Evolutionary conservation across 176 grass and related monocot genomes (phyloP).

Genomic region (Coix lacrymajobi): DNA sequence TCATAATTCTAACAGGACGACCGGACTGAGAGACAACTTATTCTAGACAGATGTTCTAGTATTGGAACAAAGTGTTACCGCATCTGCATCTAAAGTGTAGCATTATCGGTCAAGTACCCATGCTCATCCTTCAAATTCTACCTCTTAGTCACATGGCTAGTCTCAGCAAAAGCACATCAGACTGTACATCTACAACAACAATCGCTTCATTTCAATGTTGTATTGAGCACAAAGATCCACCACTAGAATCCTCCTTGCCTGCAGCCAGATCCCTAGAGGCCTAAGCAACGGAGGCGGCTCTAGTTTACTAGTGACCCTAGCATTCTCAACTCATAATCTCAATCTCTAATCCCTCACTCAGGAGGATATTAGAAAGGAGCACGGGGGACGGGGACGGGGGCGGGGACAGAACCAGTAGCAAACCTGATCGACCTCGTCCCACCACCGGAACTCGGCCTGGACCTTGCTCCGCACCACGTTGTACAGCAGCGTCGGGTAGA

Average conservation of each 20-base stretch:
- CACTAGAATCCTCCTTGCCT: neutral
- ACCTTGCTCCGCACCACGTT: slow-evolving; percentile 83
- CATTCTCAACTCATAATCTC: neutral
- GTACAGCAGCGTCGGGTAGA: slow-evolving; percentile 86
- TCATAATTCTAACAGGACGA: neutral
- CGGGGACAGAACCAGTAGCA: neutral
- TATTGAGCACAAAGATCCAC: neutral
- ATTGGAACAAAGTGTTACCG: neutral
- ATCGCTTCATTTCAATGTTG: neutral
- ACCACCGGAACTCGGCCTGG: slow-evolving; percentile 90
- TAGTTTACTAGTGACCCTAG: neutral
- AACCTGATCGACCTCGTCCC: slow-evolving; percentile 91
- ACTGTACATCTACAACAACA: neutral
- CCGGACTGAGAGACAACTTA: too few species aligned
- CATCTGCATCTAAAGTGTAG: neutral
- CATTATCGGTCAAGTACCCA: neutral
- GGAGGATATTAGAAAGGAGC: neutral
- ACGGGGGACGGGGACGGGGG: neutral
- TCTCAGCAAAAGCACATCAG: neutral
- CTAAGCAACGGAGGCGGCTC: neutral
- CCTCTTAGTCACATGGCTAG: neutral
- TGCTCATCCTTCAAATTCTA: neutral
- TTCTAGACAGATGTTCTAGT: neutral
- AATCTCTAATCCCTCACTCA: neutral
- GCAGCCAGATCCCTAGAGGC: neutral